These are phyloP conservation scores for Coemansia sp. DNA, from an alignment of 192 early-diverging fungal species.

Conservation along the genomic window DNA sequence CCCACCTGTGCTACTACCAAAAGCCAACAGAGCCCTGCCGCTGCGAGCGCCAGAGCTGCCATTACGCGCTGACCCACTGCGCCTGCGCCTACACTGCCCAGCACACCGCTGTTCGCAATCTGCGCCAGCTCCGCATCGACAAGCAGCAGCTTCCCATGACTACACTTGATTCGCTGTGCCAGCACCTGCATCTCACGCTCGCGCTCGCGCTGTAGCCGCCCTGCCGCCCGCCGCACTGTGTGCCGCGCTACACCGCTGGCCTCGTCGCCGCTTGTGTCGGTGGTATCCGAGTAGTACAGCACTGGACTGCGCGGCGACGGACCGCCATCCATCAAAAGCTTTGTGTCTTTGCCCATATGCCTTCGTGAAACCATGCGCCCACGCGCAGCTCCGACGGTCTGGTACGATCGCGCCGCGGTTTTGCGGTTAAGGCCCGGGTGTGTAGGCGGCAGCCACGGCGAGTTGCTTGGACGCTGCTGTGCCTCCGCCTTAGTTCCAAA, in stretches of 20 bases:
- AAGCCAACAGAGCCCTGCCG: conserved; percentile 43
- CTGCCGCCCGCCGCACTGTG: conserved; percentile 8
- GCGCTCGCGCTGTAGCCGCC: conserved; percentile 25
- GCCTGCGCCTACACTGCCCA: conserved; percentile 4
- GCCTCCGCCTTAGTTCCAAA: neutral
- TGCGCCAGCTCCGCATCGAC: conserved; percentile 34
- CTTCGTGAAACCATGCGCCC: conserved; percentile 5
- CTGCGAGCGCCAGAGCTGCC: conserved; percentile 8
- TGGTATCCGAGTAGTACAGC: conserved; percentile 20
- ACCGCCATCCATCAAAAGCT: neutral
- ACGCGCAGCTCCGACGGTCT: conserved; percentile 12
- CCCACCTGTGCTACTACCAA: conserved; percentile 47
- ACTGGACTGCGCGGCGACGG: conserved; percentile 19
- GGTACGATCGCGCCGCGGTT: conserved; percentile 7
- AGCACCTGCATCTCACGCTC: conserved; percentile 44
- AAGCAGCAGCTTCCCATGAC: conserved; percentile 40
- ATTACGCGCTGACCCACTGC: neutral
- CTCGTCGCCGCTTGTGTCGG: conserved; percentile 30
- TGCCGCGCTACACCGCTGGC: conserved; percentile 1
- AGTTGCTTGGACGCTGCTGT: conserved; percentile 11
- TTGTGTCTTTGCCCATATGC: neutral
- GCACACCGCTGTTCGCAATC: conserved; percentile 28
- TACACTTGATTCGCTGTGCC: conserved; percentile 38
- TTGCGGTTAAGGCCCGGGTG: conserved; percentile 29
- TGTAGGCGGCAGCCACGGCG: conserved; percentile 19